Evolutionary conservation across 768 basidiomycete genomes (phyloP), one percentile per base, ranked within the genome.

Genomic region (Panus rudis): DNA sequence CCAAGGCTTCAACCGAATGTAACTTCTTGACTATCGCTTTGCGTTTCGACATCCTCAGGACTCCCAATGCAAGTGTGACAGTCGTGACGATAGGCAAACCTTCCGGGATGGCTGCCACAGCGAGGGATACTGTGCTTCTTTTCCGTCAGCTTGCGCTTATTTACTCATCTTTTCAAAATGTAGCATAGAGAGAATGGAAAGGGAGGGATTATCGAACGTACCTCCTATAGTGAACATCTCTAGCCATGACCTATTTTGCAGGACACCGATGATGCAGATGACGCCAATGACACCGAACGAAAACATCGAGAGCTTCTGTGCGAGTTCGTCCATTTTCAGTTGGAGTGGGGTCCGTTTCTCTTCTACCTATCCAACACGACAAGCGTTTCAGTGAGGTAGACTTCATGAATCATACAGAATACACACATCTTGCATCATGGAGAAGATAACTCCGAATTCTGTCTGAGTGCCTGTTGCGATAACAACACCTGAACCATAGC

Each of bases 171-270:
- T n/a, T n/a, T n/a, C n/a, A n/a, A 47, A 17, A 23, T 43, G 51
- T 40, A 52, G 39, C 24, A 39, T 17, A 47, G 16, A 50, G 47
- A 37, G 19, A 24, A 14, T n/a, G 23, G 19, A 21, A 13, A 27
- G 7, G 27, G 22, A 31, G 34, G 37, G 4, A 27, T 4, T 20
- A 21, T 14, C 7, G 14, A 28, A 62, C 79, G 41, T 55, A 93
- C 92, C 92, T 70, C 93, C 93, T 49, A 98, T 98, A 7, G 93
- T 98, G 59, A 98, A 97, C 94, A 97, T 98, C 37, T 94, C 93
- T 10, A 97, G 66, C 93, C 92, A 96, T 8, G 84, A 76, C 16
- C 94, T 73, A 28, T 78, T 69, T 57, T 97, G 93, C 49, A 82
- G 64, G 13, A 93, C 79, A 6, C 93, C 94, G 49, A 97, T 83